phyloP scores from a whole-genome alignment of 306 rosid species.

The Phaseolus lunatus region DNA sequence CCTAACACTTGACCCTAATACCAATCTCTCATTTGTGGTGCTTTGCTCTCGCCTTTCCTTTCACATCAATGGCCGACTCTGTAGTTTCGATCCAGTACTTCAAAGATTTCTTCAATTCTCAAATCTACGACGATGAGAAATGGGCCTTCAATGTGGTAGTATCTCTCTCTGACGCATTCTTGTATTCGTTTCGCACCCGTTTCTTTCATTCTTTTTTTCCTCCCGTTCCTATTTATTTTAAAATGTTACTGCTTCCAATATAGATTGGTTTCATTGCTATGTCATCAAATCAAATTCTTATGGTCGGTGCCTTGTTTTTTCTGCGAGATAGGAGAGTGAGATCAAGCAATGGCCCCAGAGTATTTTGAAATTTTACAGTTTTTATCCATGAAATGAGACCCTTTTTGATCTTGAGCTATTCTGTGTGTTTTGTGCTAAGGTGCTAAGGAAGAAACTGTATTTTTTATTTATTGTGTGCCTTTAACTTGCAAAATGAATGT shows the following conservation, averaged over 20 bases:
- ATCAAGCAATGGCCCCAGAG: not conserved
- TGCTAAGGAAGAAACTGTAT: not conserved
- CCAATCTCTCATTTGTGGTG: not conserved
- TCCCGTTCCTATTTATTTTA: not conserved
- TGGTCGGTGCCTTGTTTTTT: not conserved
- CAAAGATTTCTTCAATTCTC: constrained; percentile 66
- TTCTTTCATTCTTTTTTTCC: not conserved
- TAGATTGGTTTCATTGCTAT: not conserved
- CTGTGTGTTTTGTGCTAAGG: not conserved
- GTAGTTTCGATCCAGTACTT: constrained; percentile 60
- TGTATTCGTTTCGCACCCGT: not conserved
- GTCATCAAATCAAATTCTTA: not conserved
- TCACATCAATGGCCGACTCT: constrained; percentile 66
- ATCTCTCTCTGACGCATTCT: not conserved
- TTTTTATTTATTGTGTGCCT: not conserved
- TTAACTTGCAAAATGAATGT: not conserved
- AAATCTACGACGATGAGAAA: constrained; percentile 75
- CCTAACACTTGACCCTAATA: constrained; percentile 32
- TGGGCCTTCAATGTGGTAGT: constrained; percentile 85
- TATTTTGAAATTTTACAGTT: constrained; percentile 5
- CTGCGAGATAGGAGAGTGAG: not conserved
- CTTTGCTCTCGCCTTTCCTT: not conserved
- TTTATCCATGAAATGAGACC: not conserved
- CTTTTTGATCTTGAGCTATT: not conserved
- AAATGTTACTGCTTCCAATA: not conserved